Evolutionary conservation across 192 early-diverging fungal genomes (phyloP), one percentile per base, ranked within the genome.

Genomic region (Umbelopsis ramanniana): DNA sequence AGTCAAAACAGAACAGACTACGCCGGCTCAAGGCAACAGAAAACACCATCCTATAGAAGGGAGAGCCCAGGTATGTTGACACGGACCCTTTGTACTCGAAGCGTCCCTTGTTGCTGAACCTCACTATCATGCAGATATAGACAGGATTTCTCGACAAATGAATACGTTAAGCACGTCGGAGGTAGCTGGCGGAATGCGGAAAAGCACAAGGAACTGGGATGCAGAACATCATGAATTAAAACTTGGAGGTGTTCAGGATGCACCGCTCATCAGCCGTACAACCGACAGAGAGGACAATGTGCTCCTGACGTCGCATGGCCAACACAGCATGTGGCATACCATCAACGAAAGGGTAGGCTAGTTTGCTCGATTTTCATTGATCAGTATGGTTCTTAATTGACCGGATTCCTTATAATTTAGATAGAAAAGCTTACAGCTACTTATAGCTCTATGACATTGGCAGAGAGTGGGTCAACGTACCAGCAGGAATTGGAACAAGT

Each of bases 201-300:
- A 63, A 38, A 63, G 57, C 35, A 29, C 33, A 37, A 63, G 57
- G 29, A 63, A 63, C 29, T 63, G 57, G 57, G 26, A 29, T 3
- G 57, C 57, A 37, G 57, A 63, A 14, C 57, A 63, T 37, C 24
- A 12, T 17, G 33, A 4, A 6, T 15, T 63, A 22, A 63, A 63
- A n/a, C 35, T 9, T 11, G 33, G 29, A 6, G 19, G 33, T 8
- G 57, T 37, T 11, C 26, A 63, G 14, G 57, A 63, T 37, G 57
- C 57, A n/a, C 57, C 57, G 23, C 57, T 63, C 57, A 63, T 63
- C 33, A 63, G 57, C 35, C 57, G 57, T 15, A 63, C 57, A 2
- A 63, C 57, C 17, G 57, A 63, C 14, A 38, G 26, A 14, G 57
- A 63, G 5, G 57, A 63, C 4, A 63, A 63, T 33, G 12, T 63